Conservation (phyloP, 495 filamentous ascomycete species). For the Podospora pseudocomata region DNA sequence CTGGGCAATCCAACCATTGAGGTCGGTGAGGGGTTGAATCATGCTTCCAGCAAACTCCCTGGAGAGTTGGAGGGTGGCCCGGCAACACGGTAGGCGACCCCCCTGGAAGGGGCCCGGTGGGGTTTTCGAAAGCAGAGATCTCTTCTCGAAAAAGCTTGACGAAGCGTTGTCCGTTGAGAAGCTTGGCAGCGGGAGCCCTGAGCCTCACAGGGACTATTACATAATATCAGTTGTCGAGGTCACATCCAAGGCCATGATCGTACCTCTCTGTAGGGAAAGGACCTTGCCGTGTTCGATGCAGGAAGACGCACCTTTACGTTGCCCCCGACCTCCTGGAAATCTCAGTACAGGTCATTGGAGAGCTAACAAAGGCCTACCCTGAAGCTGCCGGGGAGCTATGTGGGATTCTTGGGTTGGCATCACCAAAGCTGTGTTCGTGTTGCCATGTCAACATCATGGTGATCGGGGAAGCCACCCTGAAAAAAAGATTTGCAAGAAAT, state of each 20-base stretch:
- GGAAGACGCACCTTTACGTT: background rate
- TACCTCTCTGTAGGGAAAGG: background rate
- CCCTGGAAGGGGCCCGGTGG: background rate
- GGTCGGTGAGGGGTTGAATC: background rate
- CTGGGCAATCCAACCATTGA: background rate
- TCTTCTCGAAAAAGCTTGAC: slow-evolving; percentile 1
- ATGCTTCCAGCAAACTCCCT: background rate
- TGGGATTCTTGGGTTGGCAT: background rate
- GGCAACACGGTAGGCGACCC: background rate
- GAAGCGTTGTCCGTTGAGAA: slow-evolving; percentile 1
- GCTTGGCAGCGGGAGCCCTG: slow-evolving; percentile 2
- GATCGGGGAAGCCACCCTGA: background rate
- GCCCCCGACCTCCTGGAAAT: background rate
- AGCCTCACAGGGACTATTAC: slow-evolving; percentile 1
- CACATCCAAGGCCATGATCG: background rate
- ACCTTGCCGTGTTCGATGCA: background rate
- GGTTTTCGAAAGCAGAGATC: background rate
- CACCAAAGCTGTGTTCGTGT: background rate
- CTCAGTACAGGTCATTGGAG: background rate
- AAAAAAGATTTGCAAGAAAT: background rate
- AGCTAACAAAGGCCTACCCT: background rate
- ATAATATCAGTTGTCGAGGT: background rate
- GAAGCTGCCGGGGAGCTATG: background rate
- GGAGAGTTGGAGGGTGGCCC: background rate
- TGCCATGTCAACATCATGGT: background rate